Percentiles rank a stretch among this genome's conserved stretches.
These are phyloP conservation scores for Alternaria sp. DNA, from an alignment of 2,329 filamentous ascomycete genomes.

Conservation along the genomic window DNA sequence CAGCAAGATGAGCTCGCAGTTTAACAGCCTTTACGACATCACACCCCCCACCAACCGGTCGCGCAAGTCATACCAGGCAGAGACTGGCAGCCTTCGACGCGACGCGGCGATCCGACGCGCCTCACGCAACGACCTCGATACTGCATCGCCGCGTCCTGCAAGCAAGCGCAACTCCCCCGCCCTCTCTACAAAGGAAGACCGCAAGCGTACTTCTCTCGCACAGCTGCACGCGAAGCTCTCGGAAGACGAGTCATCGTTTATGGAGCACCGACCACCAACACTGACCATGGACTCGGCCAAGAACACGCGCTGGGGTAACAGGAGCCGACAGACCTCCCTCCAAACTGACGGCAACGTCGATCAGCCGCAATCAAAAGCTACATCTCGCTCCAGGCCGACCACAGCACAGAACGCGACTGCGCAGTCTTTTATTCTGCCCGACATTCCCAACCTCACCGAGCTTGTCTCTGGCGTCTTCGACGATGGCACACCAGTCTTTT, in stretches of 20 bases:
- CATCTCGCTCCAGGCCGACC: conserved; percentile 43
- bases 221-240: conserved; percentile 62
- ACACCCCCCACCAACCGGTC: conserved; percentile 50
- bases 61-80: conserved; percentile 43
- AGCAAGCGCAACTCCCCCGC: conserved; percentile 44
- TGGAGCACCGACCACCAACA: conserved; percentile 58
- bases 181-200: conserved; percentile 40
- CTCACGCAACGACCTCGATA: conserved; percentile 50
- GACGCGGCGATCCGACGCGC: conserved; percentile 56
- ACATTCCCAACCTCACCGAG: conserved; percentile 66
- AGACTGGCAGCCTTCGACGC: conserved; percentile 49
- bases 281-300: conserved; percentile 49
- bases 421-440: conserved; percentile 67
- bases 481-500: conserved; percentile 64
- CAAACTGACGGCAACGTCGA: conserved; percentile 39
- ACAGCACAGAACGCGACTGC: conserved; percentile 58
- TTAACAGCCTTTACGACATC: conserved; percentile 57
- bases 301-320: conserved; percentile 62
- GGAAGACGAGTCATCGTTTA: conserved; percentile 60
- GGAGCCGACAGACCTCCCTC: conserved; percentile 51
- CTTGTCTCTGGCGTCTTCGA: conserved; percentile 65
- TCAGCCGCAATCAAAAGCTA: conserved; percentile 24
- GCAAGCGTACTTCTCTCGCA: conserved; percentile 58
- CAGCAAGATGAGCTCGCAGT: conserved; percentile 57
- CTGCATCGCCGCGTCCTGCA: conserved; percentile 47